A percentile compares a stretch with the other conserved stretches of the same genome.
Evolutionary conservation across 2,329 filamentous ascomycete species (phyloP).

Genomic region (Xylariales sp.): DNA sequence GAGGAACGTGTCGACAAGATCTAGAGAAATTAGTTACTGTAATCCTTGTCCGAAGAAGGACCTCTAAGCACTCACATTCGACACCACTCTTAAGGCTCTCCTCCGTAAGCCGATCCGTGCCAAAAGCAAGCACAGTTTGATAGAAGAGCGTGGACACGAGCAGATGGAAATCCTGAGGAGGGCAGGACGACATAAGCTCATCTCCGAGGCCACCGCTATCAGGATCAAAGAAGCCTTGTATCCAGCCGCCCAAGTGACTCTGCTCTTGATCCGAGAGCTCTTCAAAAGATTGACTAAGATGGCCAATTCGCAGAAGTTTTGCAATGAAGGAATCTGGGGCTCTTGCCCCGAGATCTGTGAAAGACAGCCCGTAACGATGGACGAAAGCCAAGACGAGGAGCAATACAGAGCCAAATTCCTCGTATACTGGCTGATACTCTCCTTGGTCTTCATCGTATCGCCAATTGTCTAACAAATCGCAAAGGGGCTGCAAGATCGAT

Average conservation of each 20-base stretch:
- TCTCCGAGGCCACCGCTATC: conserved; percentile 72
- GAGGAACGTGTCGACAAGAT: conserved; percentile 74
- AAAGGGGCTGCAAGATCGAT: conserved; percentile 68
- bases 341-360: conserved; percentile 58
- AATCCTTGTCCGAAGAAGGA: conserved; percentile 12
- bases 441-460: conserved; percentile 77
- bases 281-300: conserved; percentile 50
- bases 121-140: conserved; percentile 68
- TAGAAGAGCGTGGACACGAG: conserved; percentile 73
- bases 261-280: conserved; percentile 62
- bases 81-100: conserved; percentile 70
- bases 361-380: conserved; percentile 67
- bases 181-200: conserved; percentile 76
- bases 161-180: conserved; percentile 77
- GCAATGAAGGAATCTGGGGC: conserved; percentile 63
- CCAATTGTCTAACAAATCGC: conserved; percentile 74
- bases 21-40: conserved; percentile 29
- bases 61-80: conserved; percentile 57
- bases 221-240: conserved; percentile 70
- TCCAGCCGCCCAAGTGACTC: conserved; percentile 67
- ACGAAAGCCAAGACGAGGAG: conserved; percentile 70
- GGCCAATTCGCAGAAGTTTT: conserved; percentile 57
- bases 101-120: conserved; percentile 60
- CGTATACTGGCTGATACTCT: conserved; percentile 81
- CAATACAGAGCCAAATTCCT: conserved; percentile 77